These are phyloP conservation scores for Streptanthus diversifolius DNA, from an alignment of 345 rosid species.

Conservation along the genomic window DNA sequence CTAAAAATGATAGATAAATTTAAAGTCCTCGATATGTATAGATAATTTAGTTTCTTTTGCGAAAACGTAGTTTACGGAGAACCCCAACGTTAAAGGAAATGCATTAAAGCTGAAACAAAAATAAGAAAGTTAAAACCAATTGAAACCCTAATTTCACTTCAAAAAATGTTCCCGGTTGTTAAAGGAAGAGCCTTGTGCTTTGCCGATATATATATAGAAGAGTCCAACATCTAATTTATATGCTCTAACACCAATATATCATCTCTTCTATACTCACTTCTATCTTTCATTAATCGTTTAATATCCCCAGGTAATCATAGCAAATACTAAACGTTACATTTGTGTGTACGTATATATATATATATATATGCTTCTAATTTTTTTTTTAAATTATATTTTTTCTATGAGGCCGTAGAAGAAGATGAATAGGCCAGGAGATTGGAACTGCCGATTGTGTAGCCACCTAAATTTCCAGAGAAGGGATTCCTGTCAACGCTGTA, in stretches of 20 bases:
- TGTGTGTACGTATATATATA: background rate
- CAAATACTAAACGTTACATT: background rate
- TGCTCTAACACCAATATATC: constrained; percentile 1
- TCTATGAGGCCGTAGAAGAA: constrained; percentile 20
- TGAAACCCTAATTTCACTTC: constrained; percentile 37
- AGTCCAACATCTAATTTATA: constrained; percentile 15
- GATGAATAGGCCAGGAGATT: constrained; percentile 91
- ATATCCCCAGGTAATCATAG: constrained; percentile 16
- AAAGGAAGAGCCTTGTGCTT: constrained; percentile 25
- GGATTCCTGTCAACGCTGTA: constrained; percentile 78
- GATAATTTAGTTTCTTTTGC: constrained; percentile 18
- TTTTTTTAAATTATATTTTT: background rate
- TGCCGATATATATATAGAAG: constrained; percentile 17
- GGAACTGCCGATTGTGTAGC: constrained; percentile 87
- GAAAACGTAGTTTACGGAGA: background rate
- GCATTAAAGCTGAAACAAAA: constrained; percentile 48
- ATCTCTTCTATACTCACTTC: background rate
- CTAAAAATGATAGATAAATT: background rate
- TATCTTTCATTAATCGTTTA: background rate
- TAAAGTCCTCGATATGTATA: constrained; percentile 13
- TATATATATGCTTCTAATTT: background rate
- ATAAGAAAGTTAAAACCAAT: constrained; percentile 46
- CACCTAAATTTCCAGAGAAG: constrained; percentile 85
- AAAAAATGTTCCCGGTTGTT: constrained; percentile 35
- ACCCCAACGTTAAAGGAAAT: constrained; percentile 21